Evolutionary conservation across 768 basidiomycete genomes (phyloP), one percentile per base, ranked within the genome.

Genomic region (Phlebiopsis flavidoalba): DNA sequence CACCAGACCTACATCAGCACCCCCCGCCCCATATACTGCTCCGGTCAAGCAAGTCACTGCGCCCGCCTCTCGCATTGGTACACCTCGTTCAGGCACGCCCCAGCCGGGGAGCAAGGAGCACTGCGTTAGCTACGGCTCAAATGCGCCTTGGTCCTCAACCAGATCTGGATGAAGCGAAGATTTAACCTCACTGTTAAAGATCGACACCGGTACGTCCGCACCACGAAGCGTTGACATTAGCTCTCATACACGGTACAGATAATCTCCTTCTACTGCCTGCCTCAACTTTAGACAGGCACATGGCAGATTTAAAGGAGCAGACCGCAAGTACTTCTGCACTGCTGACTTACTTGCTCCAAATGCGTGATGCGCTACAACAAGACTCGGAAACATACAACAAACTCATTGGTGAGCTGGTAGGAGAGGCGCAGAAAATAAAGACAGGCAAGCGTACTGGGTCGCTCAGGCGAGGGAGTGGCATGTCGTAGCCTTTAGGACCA

Each of bases 331-430:
- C 90, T 0, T 93, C 93, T 1, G 74, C 83, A 12, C 75, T 93
- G 10, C 77, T 97, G 58, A 93, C 92, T 19, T 83, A 93, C 75
- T 75, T 94, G 37, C 76, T 95, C 62, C 93, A 97, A 74, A 81
- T 83, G 43, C 82, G 86, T 60, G 93, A 94, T 63, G 83, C 87
- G 36, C 71, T 93, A 61, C 90, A 93, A 71, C 92, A 94, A 74
- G 91, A 92, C 70, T 88, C 86, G 40, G 89, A 97, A 76, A 90
- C 86, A 26, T 94, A 93, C 68, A 95, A 97, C 72, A 88, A 86
- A 15, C 78, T 95, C 60, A 97, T 97, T 61, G 95, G 88, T 26
- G 93, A 93, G 70, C 77, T 97, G 53, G 93, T 97, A n/a, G 86
- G 86, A 47, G 93, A 96, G 72, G 94, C 95, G 36, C 91, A 92